Conservation (phyloP, 2,329 filamentous ascomycete species). For the Chalara sp. region DNA sequence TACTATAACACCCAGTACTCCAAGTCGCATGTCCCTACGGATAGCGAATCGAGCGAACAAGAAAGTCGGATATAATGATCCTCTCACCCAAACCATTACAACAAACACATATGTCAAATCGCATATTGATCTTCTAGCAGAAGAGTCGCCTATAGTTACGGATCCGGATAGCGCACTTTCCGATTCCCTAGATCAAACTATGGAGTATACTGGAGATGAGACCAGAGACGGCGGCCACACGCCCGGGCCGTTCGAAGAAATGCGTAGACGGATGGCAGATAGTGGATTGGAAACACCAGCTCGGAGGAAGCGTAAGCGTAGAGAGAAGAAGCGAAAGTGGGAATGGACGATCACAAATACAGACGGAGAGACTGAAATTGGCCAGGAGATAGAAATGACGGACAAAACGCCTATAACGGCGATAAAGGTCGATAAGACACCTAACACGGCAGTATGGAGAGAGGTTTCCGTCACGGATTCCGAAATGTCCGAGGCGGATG, state of each 20-base stretch:
- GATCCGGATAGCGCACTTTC: conserved; percentile 24
- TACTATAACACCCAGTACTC: conserved; percentile 44
- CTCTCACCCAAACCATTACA: conserved; percentile 56
- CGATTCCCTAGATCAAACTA: conserved; percentile 41
- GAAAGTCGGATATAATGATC: conserved; percentile 55
- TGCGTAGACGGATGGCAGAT: conserved; percentile 49
- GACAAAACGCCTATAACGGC: conserved; percentile 18
- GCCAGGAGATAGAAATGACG: conserved; percentile 15
- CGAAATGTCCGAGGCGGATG: conserved; percentile 11
- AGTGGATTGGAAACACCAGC: conserved; percentile 24
- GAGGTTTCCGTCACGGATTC: conserved; percentile 14
- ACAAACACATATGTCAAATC: conserved; percentile 56
- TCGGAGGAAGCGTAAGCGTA: conserved; percentile 42
- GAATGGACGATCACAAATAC: conserved; percentile 51
- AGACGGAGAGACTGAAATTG: conserved; percentile 34
- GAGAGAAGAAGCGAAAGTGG: conserved; percentile 58
- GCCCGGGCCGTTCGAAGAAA: conserved; percentile 57
- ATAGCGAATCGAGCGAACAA: conserved; percentile 40
- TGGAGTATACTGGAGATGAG: conserved; percentile 47
- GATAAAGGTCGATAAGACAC: conserved; percentile 12
- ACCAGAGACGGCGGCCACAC: conserved; percentile 55
- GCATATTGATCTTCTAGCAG: conserved; percentile 55
- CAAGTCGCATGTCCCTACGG: conserved; percentile 46
- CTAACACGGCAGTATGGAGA: conserved; percentile 16
- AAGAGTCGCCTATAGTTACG: conserved; percentile 35